A percentile compares a stretch with the other conserved stretches of the same genome.
Conservation (phyloP, 176 grass and related monocot genomes). For the Oryza glaberrima region DNA sequence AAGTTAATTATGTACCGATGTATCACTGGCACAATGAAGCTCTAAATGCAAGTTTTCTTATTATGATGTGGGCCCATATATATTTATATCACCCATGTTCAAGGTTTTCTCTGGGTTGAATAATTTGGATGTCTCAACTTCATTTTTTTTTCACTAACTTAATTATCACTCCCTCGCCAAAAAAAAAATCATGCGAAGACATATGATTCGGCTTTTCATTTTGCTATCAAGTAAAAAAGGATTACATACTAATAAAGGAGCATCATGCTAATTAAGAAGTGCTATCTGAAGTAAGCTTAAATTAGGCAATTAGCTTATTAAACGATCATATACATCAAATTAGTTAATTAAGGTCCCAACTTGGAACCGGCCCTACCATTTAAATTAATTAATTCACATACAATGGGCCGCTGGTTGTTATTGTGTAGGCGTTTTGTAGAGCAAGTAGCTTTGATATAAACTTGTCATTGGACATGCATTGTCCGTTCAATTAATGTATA, state of each 20-base stretch:
- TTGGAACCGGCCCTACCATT: not conserved
- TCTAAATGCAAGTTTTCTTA: not conserved
- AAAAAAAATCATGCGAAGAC: not conserved
- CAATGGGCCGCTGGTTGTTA: conserved; percentile 1
- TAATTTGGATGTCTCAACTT: not conserved
- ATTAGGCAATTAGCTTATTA: not conserved
- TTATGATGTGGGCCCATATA: not conserved
- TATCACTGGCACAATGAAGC: not conserved
- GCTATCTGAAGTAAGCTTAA: not conserved
- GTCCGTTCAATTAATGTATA: conserved; percentile 23
- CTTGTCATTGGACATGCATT: not conserved
- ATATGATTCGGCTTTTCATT: not conserved
- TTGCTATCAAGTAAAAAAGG: not conserved
- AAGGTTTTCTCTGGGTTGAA: not conserved
- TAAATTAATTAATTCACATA: not conserved
- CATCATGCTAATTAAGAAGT: not conserved
- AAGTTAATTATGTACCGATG: not conserved
- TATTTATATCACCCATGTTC: not conserved
- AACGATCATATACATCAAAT: not conserved
- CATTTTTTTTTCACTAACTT: not conserved
- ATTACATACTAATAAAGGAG: not conserved
- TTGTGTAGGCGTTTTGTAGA: not conserved
- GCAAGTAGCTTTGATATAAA: conserved; percentile 15
- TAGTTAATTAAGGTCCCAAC: not conserved
- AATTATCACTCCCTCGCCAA: not conserved